Conservation (phyloP, 2,329 filamentous ascomycete species). For the Pseudocercospora macadamiae region DNA sequence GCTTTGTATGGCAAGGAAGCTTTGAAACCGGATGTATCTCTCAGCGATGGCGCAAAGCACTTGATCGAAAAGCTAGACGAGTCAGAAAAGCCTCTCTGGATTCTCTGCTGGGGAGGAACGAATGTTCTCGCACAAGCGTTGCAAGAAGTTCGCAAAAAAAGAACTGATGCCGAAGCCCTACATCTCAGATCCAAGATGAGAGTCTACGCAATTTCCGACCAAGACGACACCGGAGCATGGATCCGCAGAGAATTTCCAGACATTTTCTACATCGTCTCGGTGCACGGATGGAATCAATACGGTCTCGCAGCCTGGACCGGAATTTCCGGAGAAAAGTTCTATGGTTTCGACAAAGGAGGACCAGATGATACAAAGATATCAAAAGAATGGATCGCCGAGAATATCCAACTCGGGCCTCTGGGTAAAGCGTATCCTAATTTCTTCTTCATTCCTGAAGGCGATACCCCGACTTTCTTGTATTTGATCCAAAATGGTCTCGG, state of each 20-base stretch:
- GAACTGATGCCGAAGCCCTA: slow-evolving; percentile 36
- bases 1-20: slow-evolving; percentile 12
- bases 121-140: slow-evolving; percentile 57
- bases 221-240: slow-evolving; percentile 62
- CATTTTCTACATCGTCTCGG: slow-evolving; percentile 58
- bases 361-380: slow-evolving; percentile 54
- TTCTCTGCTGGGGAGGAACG: slow-evolving; percentile 54
- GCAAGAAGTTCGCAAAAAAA: slow-evolving; percentile 40
- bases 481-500: slow-evolving; percentile 52
- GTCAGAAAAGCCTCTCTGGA: slow-evolving; percentile 49
- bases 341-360: slow-evolving; percentile 50
- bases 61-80: slow-evolving; percentile 13
- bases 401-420: slow-evolving; percentile 58
- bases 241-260: slow-evolving; percentile 58
- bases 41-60: slow-evolving; percentile 9
- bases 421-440: slow-evolving; percentile 49
- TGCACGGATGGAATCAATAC: slow-evolving; percentile 62
- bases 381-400: slow-evolving; percentile 55
- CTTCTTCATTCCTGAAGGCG: slow-evolving; percentile 57
- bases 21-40: neutral
- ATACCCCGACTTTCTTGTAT: slow-evolving; percentile 56
- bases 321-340: slow-evolving; percentile 52
- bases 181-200: slow-evolving; percentile 48
- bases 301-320: slow-evolving; percentile 59
- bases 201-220: slow-evolving; percentile 62